Evolutionary conservation across 164 flowering plant species (phyloP).

Genomic region (Aristolochia fimbriata): DNA sequence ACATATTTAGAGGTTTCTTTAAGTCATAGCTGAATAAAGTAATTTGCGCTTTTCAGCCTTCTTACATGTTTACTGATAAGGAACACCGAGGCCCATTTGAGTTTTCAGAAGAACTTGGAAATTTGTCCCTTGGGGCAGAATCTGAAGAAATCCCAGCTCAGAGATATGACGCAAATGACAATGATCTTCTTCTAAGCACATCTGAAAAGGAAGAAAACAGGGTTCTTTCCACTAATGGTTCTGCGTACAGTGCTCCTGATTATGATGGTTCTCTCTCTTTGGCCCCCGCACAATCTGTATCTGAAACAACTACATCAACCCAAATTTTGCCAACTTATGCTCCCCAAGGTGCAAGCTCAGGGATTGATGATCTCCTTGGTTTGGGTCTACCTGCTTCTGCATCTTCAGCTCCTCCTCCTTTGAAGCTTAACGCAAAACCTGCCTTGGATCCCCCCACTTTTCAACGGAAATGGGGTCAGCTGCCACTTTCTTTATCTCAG

Average conservation of each 20-base stretch:
- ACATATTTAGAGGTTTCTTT: too few relatives aligned
- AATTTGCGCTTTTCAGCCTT: slow-evolving; percentile 57
- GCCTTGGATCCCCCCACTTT: slow-evolving; percentile 70
- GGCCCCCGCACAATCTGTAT: slow-evolving; percentile 21
- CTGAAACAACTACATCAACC: slow-evolving; percentile 32
- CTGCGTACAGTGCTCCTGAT: slow-evolving; percentile 71
- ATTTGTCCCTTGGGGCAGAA: slow-evolving; percentile 60
- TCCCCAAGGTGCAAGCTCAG: slow-evolving; percentile 30
- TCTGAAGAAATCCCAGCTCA: slow-evolving; percentile 43
- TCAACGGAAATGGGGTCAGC: slow-evolving; percentile 95
- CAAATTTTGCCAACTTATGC: slow-evolving; percentile 20
- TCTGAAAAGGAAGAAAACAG: slow-evolving; percentile 73
- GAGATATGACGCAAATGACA: slow-evolving; percentile 78
- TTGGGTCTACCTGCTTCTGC: slow-evolving; percentile 27
- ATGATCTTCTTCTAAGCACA: slow-evolving; percentile 72
- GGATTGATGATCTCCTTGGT: slow-evolving; percentile 70
- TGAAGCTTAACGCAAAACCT: slow-evolving; percentile 75
- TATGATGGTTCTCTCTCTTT: slow-evolving; percentile 31
- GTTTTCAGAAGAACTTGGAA: slow-evolving; percentile 81
- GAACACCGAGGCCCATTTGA: slow-evolving; percentile 93
- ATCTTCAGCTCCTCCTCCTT: slow-evolving; percentile 33
- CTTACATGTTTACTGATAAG: slow-evolving; percentile 96
- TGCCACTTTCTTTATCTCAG: slow-evolving; percentile 64
- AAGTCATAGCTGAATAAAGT: too few relatives aligned
- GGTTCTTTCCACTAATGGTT: slow-evolving; percentile 44